A percentile compares a stretch with the other conserved stretches of the same genome.
Evolutionary conservation across 1,139 yeast genomes (phyloP).

Genomic region (Debaryomycetaceae sp.): DNA sequence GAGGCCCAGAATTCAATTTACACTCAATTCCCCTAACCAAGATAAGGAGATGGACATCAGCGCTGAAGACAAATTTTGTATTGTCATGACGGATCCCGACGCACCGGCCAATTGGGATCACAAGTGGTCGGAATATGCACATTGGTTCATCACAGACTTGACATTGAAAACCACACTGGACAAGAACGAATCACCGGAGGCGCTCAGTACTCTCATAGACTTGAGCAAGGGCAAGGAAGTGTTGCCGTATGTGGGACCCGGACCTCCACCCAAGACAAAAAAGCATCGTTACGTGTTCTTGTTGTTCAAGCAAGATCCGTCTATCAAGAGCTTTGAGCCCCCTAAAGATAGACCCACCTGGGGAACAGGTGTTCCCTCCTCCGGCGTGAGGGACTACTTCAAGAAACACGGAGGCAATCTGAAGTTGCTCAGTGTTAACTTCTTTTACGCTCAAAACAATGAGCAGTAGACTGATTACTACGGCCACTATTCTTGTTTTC

Average conservation of each 20-base stretch:
- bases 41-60: slow-evolving; percentile 39
- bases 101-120: slow-evolving; percentile 83
- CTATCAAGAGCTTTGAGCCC: slow-evolving; percentile 27
- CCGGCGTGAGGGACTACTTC: slow-evolving; percentile 73
- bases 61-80: slow-evolving; percentile 57
- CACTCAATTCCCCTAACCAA: slow-evolving; percentile 48
- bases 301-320: slow-evolving; percentile 61
- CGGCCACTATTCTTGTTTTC: neutral
- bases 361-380: slow-evolving; percentile 78
- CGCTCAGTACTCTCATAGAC: slow-evolving; percentile 35
- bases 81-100: slow-evolving; percentile 88
- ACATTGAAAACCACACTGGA: slow-evolving; percentile 32
- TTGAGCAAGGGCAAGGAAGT: slow-evolving; percentile 34
- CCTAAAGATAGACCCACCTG: slow-evolving; percentile 70
- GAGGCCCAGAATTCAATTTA: slow-evolving; percentile 63
- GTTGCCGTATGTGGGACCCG: slow-evolving; percentile 68
- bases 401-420: slow-evolving; percentile 56
- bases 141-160: slow-evolving; percentile 69
- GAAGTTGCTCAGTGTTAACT: slow-evolving; percentile 72
- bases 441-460: slow-evolving; percentile 69
- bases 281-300: slow-evolving; percentile 78
- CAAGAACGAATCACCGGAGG: slow-evolving; percentile 19
- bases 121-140: slow-evolving; percentile 86
- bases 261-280: slow-evolving; percentile 80
- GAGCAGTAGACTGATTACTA: slow-evolving; percentile 23